A percentile compares a stretch with the other conserved stretches of the same genome.
phyloP scores from a whole-genome alignment of 2,329 filamentous ascomycete genomes.

The Dryadomyces quercus-mongolicae region DNA sequence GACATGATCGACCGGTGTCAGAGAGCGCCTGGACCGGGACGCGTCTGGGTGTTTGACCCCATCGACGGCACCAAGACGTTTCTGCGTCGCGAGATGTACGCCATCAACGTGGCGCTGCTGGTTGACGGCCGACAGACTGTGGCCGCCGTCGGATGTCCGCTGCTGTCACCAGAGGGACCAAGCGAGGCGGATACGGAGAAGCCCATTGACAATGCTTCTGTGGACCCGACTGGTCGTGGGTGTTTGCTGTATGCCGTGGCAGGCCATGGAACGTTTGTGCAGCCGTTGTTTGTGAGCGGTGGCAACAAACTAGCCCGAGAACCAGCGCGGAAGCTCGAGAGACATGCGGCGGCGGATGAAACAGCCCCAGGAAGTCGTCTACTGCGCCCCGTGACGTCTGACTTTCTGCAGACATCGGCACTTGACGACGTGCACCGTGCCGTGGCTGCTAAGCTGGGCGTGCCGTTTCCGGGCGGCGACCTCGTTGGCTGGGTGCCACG shows the following conservation, averaged over 20 bases:
- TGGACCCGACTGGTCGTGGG: constrained; percentile 31
- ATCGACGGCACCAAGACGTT: constrained; percentile 50
- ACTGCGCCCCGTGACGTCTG: constrained; percentile 35
- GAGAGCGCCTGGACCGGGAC: constrained; percentile 24
- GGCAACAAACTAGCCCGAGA: not conserved
- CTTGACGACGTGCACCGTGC: constrained; percentile 33
- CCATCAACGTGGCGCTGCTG: constrained; percentile 43
- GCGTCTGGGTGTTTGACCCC: constrained; percentile 48
- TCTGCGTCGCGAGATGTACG: constrained; percentile 40
- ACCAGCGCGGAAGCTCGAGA: constrained; percentile 20
- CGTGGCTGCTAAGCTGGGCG: constrained; percentile 28
- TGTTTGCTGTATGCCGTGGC: constrained; percentile 38
- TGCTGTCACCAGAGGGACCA: constrained; percentile 23
- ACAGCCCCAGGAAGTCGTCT: constrained; percentile 7
- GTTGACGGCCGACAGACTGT: constrained; percentile 36
- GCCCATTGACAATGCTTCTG: constrained; percentile 28
- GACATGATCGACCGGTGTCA: constrained; percentile 39
- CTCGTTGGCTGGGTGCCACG: constrained; percentile 45
- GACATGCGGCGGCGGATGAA: constrained; percentile 14
- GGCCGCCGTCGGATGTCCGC: constrained; percentile 34
- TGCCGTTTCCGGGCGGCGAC: constrained; percentile 34
- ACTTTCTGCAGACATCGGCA: constrained; percentile 32
- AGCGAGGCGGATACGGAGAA: constrained; percentile 28
- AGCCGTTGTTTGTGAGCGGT: constrained; percentile 20
- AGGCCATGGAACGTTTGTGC: constrained; percentile 34